These are phyloP conservation scores for Botrytis pseudocinerea DNA, from an alignment of 2,329 filamentous ascomycete genomes.

Conservation along the genomic window DNA sequence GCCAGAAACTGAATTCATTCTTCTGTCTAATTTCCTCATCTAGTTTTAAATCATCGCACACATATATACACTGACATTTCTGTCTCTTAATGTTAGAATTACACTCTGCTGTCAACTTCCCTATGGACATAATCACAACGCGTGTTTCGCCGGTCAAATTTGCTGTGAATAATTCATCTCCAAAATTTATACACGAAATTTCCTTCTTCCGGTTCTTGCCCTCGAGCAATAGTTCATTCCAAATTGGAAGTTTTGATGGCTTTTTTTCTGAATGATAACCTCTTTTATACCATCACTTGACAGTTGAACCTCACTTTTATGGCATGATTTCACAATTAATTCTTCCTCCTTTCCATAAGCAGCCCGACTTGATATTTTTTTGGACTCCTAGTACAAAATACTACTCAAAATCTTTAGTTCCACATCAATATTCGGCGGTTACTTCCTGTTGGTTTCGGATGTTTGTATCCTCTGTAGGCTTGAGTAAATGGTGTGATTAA, in stretches of 20 bases:
- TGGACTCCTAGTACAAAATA: too few relatives aligned
- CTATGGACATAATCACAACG: neutral
- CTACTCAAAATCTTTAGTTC: accelerated
- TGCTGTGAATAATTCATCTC: neutral
- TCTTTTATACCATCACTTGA: neutral
- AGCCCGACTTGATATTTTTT: neutral
- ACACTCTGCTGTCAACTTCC: neutral
- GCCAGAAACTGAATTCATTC: accelerated
- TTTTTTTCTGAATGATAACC: neutral
- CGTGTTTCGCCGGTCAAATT: neutral
- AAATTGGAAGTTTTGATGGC: neutral
- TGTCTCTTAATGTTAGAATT: neutral
- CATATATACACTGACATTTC: neutral
- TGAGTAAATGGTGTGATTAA: neutral
- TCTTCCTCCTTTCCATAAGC: neutral
- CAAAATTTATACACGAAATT: neutral
- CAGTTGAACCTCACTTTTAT: neutral
- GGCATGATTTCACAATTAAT: neutral
- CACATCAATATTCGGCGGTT: neutral
- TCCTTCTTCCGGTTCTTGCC: neutral
- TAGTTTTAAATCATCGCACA: accelerated
- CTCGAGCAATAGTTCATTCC: accelerated
- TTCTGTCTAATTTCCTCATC: neutral
- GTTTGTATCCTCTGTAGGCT: neutral
- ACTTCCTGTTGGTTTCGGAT: neutral